phyloP scores from a whole-genome alignment of 192 early-diverging fungal genomes.

The Hyaloraphidium curvatum region DNA sequence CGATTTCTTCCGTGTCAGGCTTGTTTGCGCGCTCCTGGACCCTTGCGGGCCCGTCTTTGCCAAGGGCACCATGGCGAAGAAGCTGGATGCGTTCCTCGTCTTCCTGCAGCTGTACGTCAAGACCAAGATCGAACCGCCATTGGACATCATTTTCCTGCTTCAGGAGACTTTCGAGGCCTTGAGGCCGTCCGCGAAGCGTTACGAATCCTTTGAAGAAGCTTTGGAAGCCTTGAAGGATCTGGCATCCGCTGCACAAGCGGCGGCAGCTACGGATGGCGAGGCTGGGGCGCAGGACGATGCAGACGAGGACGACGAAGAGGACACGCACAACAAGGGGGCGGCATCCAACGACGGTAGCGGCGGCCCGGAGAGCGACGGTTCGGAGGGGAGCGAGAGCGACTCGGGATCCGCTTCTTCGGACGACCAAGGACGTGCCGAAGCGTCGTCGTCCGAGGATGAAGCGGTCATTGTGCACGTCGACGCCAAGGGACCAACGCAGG shows the following conservation, averaged over 20 bases:
- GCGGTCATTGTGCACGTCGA: conserved; percentile 45
- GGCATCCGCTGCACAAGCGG: background rate
- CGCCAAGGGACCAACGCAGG: conserved; percentile 23
- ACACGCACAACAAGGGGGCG: conserved; percentile 14
- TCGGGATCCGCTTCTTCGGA: background rate
- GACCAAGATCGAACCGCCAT: conserved; percentile 43
- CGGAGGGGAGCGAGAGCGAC: background rate
- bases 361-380: conserved; percentile 14
- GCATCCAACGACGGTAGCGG: conserved; percentile 23
- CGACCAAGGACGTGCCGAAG: background rate
- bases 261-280: background rate
- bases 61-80: conserved; percentile 26
- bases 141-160: background rate
- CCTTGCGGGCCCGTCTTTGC: conserved; percentile 72
- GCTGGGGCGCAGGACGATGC: background rate
- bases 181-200: conserved; percentile 11
- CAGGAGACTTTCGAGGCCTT: background rate
- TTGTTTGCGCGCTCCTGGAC: conserved; percentile 69
- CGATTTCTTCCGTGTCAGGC: conserved; percentile 84
- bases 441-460: conserved; percentile 33
- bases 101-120: conserved; percentile 83
- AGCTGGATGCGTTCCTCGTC: conserved; percentile 51
- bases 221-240: conserved; percentile 40
- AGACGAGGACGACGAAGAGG: conserved; percentile 15
- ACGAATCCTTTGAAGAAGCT: conserved; percentile 62